Evolutionary conservation across 176 grass and related monocot species (phyloP), one percentile per base, ranked within the genome.

Genomic region (Microstegium vimineum): DNA sequence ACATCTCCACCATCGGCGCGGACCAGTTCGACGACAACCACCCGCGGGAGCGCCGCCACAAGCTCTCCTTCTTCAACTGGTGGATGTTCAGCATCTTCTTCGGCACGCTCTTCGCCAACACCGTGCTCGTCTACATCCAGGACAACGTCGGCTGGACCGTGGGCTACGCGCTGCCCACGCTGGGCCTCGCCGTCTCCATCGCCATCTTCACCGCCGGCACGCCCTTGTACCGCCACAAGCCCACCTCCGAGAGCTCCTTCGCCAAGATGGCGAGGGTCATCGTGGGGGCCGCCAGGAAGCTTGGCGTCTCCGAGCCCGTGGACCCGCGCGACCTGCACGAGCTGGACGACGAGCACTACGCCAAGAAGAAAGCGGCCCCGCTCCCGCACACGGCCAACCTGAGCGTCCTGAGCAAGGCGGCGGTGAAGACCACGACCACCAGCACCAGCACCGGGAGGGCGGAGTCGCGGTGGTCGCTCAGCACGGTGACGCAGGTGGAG

Each of bases 81-180:
- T n/a, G n/a, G 95, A 92, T 94, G 95, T 97, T 94, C 86, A 97
- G 95, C 87, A 97, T 97, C 90, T 97, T 97, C 81, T 90, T 94
- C 46, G 95, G 95, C 71, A 92, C 95, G 35, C 86, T 97, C 57
- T 92, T 97, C 76, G 92, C 95, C 47, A 89, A 91, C 83, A 92
- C 88, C 9, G 76, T 94, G 6, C 90, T 97, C 27, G 88, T 97
- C 20, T 97, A 94, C 78, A 78, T 97, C 72, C 95, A 97, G 74
- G 95, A 94, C 71, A 94, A 87, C 76, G 88, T 92, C 18, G 95
- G 95, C 2, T 97, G 95, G 95, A 82, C 84, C 5, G 28, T 97
- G 37, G 95, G 95, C 18, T 97, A 97, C 25, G 95, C 81, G 4
- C 80, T 97, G 25, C 95, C 95, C 10, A 97, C 95, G 0, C 25